Base-by-base conservation (phyloP, 2,329 filamentous ascomycete genomes). In the Calonectria pseudoturangicola region DNA sequence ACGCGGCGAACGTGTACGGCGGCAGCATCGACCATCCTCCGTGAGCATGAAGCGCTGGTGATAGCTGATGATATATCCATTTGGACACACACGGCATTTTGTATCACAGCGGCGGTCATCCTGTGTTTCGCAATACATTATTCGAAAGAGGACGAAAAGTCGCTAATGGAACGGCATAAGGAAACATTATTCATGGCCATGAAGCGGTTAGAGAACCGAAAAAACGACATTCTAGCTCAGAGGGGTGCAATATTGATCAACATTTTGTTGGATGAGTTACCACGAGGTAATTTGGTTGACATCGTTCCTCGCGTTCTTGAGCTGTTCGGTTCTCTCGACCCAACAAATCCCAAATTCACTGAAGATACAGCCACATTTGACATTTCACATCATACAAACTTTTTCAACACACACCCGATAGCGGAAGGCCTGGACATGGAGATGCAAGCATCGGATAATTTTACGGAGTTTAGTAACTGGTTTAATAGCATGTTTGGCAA, bases 11-110 rank as follows among this genome's bases (percentile, higher is more conserved):
- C 67, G 7, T 70, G 67, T 13, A 39, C 30, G 6, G 67, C 47
- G 1, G 67, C 67, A 2, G 67, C 67, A 56, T 30, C 58, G 25
- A 70, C 67, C 0, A 70, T 70, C 16, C 36, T 65, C 4, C 67
- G 67, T 2, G 67, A 70, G 15, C 50, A 70, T 2, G 58, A 56
- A 12, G 30, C 25, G 15, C 12, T 65, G 12, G 39, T 65, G 5
- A n/a, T 16, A 15, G 27, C 28, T 0, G 60, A 56, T 33, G 58
- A 65, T 7, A n/a, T 65, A 2, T 70, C 58, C 0, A 21, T 70
- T 2, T 70, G 67, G 67, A 58, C 45, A 6, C 67, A 70, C 25
- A 54, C 48, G 1, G 67, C 67, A 28, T 70, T 54, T 30, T 64
- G 58, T 18, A 58, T 70, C 30, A 70, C 67, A 2, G 67, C 67